These are phyloP conservation scores for Larix kaempferi DNA, from an alignment of 75 land plant species.

Conservation along the genomic window DNA sequence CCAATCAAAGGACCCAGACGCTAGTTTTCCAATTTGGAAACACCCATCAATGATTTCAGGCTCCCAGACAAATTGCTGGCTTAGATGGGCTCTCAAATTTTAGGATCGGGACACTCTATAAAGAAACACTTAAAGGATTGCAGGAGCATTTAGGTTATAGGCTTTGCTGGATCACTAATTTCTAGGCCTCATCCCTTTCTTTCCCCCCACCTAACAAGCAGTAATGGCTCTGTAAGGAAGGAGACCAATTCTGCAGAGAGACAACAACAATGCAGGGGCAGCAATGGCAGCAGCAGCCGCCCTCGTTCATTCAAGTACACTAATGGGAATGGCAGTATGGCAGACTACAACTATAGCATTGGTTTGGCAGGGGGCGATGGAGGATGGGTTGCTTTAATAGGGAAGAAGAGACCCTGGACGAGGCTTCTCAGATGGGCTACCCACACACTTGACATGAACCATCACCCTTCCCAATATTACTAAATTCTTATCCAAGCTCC, in stretches of 20 bases:
- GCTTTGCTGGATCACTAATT: background rate
- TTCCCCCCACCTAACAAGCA: conserved; percentile 7
- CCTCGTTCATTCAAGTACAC: conserved; percentile 2
- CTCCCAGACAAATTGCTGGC: background rate
- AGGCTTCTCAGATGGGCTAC: conserved; percentile 1
- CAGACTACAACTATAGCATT: background rate
- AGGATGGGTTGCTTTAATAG: conserved; percentile 4
- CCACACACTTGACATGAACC: background rate
- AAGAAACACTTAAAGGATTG: no score
- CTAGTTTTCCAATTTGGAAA: conserved; percentile 2
- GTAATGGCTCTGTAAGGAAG: conserved; percentile 3
- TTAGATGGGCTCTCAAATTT: background rate
- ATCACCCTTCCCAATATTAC: no score
- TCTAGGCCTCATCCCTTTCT: background rate
- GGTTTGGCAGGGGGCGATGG: background rate
- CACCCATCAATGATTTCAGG: background rate
- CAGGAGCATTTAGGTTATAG: background rate
- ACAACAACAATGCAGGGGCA: conserved; percentile 7
- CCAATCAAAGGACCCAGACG: background rate
- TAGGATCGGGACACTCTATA: background rate
- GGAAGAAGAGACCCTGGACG: background rate
- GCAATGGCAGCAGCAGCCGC: no score
- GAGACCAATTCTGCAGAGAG: conserved; percentile 9
- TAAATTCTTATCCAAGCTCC: background rate
- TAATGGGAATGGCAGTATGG: background rate